Evolutionary conservation across 2,329 filamentous ascomycete species (phyloP).

Genomic region (Balansia obtecta): DNA sequence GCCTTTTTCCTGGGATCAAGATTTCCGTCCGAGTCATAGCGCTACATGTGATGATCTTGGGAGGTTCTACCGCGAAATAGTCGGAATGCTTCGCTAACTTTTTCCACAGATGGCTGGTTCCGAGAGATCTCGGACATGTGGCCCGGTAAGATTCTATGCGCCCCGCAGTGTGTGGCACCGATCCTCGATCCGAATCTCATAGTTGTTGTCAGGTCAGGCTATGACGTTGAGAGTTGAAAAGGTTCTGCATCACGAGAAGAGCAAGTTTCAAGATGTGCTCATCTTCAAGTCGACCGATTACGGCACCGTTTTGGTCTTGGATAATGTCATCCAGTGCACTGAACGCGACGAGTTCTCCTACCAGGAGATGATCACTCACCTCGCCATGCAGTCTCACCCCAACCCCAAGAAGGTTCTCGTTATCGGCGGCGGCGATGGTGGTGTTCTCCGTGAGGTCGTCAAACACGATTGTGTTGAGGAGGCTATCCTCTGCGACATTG

Average conservation of each 20-base stretch:
- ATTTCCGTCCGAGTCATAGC: too few relatives aligned
- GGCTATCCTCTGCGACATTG: constrained; percentile 95
- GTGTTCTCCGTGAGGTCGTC: constrained; percentile 94
- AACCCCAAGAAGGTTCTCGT: constrained; percentile 97
- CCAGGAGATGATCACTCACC: constrained; percentile 99
- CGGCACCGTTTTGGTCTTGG: constrained; percentile 88
- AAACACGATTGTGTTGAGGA: constrained; percentile 97
- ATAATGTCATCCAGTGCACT: constrained; percentile 98
- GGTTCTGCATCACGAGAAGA: constrained; percentile 98
- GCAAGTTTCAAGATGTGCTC: constrained; percentile 96
- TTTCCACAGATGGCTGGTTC: constrained; percentile 88
- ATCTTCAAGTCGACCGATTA: constrained; percentile 98
- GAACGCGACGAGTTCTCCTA: constrained; percentile 98
- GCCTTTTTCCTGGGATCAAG: background rate
- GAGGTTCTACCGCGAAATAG: too few relatives aligned
- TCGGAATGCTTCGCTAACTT: background rate
- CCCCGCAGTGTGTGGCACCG: background rate
- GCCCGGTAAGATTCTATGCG: constrained; percentile 43
- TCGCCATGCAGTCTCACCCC: constrained; percentile 97
- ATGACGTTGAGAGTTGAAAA: constrained; percentile 98
- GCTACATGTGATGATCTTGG: too few relatives aligned
- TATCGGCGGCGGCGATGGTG: constrained; percentile 94
- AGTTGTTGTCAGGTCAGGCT: constrained; percentile 56
- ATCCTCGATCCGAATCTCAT: constrained; percentile 4
- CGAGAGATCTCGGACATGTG: constrained; percentile 98